A percentile compares a stretch with the other conserved stretches of the same genome.
These are phyloP conservation scores for Metschnikowia orientalis DNA, from an alignment of 805 yeast species.

Conservation along the genomic window DNA sequence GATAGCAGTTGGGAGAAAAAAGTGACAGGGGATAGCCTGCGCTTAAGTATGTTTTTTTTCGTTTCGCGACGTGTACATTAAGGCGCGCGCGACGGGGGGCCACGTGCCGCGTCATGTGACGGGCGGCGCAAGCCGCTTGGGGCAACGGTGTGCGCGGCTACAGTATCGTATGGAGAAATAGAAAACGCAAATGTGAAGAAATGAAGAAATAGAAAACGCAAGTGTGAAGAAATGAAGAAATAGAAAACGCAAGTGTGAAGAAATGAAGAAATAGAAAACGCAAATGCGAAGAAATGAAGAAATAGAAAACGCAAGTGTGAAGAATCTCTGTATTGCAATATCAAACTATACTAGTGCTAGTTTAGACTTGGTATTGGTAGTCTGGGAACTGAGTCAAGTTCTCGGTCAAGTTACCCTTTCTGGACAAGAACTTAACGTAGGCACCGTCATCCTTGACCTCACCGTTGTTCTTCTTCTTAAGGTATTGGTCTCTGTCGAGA, in stretches of 20 bases:
- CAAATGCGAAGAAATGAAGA: no score
- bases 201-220: no score
- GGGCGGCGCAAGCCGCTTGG: background rate
- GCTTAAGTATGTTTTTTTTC: slow-evolving; percentile 2
- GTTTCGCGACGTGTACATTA: slow-evolving; percentile 3
- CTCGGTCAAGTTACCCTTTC: slow-evolving; percentile 90
- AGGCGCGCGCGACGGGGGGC: slow-evolving; percentile 1
- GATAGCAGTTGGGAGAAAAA: slow-evolving; percentile 1
- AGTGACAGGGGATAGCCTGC: background rate
- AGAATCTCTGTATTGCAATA: slow-evolving; percentile 7
- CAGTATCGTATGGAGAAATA: background rate
- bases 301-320: no score
- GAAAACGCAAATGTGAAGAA: no score
- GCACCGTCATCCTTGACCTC: slow-evolving; percentile 99
- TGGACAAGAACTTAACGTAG: slow-evolving; percentile 96
- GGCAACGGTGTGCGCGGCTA: background rate
- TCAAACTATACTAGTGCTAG: slow-evolving; percentile 12
- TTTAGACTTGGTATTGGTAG: slow-evolving; percentile 52
- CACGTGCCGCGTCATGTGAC: background rate
- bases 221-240: no score
- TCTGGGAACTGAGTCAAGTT: slow-evolving; percentile 95
- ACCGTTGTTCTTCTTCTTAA: slow-evolving; percentile 90
- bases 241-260: no score
- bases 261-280: no score
- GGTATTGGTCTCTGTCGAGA: slow-evolving; percentile 96